Base-by-base conservation (phyloP, 1,284 basidiomycete species). In the Irpex sp. region DNA sequence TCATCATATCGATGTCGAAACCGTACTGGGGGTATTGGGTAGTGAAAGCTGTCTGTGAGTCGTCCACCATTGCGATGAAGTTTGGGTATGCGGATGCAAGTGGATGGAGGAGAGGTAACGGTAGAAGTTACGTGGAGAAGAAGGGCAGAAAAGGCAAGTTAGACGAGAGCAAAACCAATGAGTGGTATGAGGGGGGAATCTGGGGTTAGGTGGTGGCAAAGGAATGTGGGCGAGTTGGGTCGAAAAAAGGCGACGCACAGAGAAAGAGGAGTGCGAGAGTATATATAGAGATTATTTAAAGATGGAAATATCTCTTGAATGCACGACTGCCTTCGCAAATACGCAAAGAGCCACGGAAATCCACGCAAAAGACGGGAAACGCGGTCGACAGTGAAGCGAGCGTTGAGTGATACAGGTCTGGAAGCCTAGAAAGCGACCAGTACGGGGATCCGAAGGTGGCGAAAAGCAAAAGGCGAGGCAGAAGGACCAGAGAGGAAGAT, bases 1-100 rank as follows among this genome's bases (percentile, higher is more conserved):
- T 92, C 88, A 92, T 92, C 90, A 92, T 92, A 76, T 92, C 90
- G 83, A 92, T 79, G 72, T 92, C 90, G 78, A 91, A 89, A 61
- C 72, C 74, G 79, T 89, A 90, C 67, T 81, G 75, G 67, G 83
- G 80, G 74, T 90, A 90, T 71, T 86, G 87, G 39, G 39, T 43
- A 63, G 85, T 83, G 73, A 89, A 90, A 64, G 82, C 80, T 76
- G 88, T 79, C 75, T 90, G 88, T 63, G 83, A 72, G 80, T 90
- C 89, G 80, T 90, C 88, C 88, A 90, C 90, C 70, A 74, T 73
- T 69, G 68, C 57, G 67, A 59, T 64, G 55, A 50, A 61, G 49
- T 57, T 58, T 58, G 59, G 71, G 67, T 70, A 67, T 66, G 67
- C 69, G 68, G 64, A 61, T 66, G 68, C 62, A 63, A 73, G 72